A percentile compares a stretch with the other conserved stretches of the same genome.
Conservation (phyloP, 2,329 filamentous ascomycete genomes). For the Xylaria sp. region DNA sequence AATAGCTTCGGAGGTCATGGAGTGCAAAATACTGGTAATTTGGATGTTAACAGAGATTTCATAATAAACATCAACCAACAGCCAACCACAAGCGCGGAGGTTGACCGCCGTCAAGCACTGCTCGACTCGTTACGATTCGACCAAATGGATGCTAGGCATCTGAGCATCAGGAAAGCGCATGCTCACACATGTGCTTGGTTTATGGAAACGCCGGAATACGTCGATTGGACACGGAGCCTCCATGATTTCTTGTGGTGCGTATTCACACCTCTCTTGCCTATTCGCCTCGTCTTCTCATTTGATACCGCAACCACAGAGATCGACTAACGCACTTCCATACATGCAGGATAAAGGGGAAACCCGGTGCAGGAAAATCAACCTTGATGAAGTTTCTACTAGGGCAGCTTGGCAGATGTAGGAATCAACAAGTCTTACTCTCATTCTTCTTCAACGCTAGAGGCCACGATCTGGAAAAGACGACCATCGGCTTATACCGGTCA, state of each 20-base stretch:
- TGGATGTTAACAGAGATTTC: conserved; percentile 1
- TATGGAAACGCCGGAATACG: conserved; percentile 45
- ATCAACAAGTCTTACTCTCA: conserved; percentile 34
- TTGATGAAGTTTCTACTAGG: conserved; percentile 54
- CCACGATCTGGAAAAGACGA: conserved; percentile 56
- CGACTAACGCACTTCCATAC: background rate
- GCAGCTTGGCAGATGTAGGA: conserved; percentile 34
- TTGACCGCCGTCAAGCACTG: background rate
- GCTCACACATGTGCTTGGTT: conserved; percentile 45
- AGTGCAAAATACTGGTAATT: conserved; percentile 14
- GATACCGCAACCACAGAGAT: background rate
- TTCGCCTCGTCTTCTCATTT: background rate
- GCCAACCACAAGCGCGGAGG: background rate
- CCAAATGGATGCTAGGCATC: conserved; percentile 40
- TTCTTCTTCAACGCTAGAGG: conserved; percentile 65
- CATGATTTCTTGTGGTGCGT: conserved; percentile 49
- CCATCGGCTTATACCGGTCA: conserved; percentile 61
- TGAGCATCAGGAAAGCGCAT: conserved; percentile 39
- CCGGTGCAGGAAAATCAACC: conserved; percentile 57
- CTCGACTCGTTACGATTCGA: conserved; percentile 39
- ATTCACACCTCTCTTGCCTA: background rate
- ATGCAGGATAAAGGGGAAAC: conserved; percentile 56
- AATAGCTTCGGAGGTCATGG: conserved; percentile 17
- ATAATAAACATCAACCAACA: background rate
- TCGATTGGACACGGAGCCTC: conserved; percentile 48